Evolutionary conservation across 2,329 filamentous ascomycete genomes (phyloP).

Genomic region (Microsporum audouinii): DNA sequence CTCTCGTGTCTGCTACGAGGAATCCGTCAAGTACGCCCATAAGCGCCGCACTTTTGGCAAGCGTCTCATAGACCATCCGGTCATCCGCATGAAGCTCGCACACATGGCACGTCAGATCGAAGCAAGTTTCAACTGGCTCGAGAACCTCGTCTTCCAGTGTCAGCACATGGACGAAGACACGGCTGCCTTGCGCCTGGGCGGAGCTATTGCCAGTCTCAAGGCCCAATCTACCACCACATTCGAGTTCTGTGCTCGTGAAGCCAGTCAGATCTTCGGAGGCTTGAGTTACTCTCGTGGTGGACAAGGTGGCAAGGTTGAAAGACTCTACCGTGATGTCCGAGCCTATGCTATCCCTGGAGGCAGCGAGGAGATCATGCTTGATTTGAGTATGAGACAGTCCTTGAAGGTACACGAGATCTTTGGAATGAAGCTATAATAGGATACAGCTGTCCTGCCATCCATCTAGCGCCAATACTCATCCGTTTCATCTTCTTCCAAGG

Average conservation of each 20-base stretch:
- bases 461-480: not conserved
- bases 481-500: not conserved
- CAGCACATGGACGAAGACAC: conserved; percentile 86
- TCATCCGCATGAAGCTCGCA: conserved; percentile 93
- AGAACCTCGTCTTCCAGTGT: conserved; percentile 89
- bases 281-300: conserved; percentile 85
- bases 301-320: conserved; percentile 89
- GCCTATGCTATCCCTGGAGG: conserved; percentile 95
- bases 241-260: conserved; percentile 94
- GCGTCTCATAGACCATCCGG: conserved; percentile 89
- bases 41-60: conserved; percentile 96
- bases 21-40: conserved; percentile 91
- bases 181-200: conserved; percentile 90
- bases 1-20: conserved; percentile 92
- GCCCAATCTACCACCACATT: conserved; percentile 90
- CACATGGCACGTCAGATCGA: conserved; percentile 98
- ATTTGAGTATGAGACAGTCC: conserved; percentile 85
- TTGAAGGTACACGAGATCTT: conserved; percentile 78
- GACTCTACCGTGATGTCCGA: conserved; percentile 85
- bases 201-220: conserved; percentile 86
- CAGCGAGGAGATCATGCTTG: conserved; percentile 96
- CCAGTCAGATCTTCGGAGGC: conserved; percentile 93
- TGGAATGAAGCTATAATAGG: conserved; percentile 79
- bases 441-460: not conserved
- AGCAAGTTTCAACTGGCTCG: conserved; percentile 91